phyloP scores from a whole-genome alignment of 2,329 filamentous ascomycete species.

The Rachicladosporium sp. region DNA sequence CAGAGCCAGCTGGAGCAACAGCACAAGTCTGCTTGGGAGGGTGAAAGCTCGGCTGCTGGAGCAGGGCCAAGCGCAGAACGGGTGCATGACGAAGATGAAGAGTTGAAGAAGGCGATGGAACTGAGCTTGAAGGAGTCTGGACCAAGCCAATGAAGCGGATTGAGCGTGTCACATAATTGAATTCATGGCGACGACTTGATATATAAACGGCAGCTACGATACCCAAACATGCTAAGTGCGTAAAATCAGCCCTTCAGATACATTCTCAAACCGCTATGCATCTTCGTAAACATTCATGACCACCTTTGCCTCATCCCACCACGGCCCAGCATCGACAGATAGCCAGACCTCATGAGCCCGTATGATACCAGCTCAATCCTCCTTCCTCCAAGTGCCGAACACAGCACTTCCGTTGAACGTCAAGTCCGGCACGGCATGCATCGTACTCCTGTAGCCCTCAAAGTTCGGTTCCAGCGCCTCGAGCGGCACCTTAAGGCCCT shows the following conservation, averaged over 20 bases:
- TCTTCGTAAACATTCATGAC: too few relatives aligned
- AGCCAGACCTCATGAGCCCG: too few relatives aligned
- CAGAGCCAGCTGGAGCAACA: constrained; percentile 62
- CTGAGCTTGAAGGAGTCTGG: constrained; percentile 36
- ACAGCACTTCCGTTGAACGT: constrained; percentile 14
- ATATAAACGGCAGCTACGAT: too few relatives aligned
- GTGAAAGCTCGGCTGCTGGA: constrained; percentile 5
- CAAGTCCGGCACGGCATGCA: constrained; percentile 14
- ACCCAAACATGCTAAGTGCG: too few relatives aligned
- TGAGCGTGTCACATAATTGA: background rate
- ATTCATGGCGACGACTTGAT: too few relatives aligned
- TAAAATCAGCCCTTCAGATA: too few relatives aligned
- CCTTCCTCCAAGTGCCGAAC: too few relatives aligned
- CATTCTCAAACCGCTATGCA: too few relatives aligned
- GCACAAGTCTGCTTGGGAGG: constrained; percentile 17
- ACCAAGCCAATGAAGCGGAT: constrained; percentile 1
- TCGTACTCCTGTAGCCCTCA: constrained; percentile 12
- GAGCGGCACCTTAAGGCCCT: constrained; percentile 12
- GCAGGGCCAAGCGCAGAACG: background rate
- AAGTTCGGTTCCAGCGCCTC: constrained; percentile 18
- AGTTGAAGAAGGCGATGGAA: constrained; percentile 43
- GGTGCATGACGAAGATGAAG: constrained; percentile 30
- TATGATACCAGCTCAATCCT: too few relatives aligned
- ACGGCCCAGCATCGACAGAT: too few relatives aligned
- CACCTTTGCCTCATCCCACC: too few relatives aligned